Percentiles rank a stretch among this genome's conserved stretches.
Conservation (phyloP, 148 eudicot species). For the Beta vulgaris region DNA sequence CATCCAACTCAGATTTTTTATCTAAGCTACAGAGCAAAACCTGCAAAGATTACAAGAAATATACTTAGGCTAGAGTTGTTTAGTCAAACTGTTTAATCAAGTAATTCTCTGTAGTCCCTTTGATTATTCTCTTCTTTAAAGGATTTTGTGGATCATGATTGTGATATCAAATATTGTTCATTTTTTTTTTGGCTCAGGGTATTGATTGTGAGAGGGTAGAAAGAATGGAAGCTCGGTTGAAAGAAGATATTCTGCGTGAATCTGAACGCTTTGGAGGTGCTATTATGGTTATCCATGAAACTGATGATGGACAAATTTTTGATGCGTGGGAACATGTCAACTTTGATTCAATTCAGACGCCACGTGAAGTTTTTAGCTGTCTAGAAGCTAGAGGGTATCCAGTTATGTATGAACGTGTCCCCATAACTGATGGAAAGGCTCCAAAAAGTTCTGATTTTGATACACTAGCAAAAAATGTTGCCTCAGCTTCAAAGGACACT, state of each 20-base stretch:
- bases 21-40: not conserved
- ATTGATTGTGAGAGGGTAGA: slow-evolving; percentile 90
- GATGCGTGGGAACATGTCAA: slow-evolving; percentile 89
- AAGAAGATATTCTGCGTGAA: slow-evolving; percentile 84
- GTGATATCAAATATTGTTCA: not conserved
- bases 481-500: slow-evolving; percentile 74
- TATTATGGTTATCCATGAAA: slow-evolving; percentile 95
- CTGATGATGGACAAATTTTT: slow-evolving; percentile 73
- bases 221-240: slow-evolving; percentile 90
- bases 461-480: slow-evolving; percentile 63
- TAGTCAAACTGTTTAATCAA: not conserved
- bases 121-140: not conserved
- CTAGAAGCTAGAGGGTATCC: slow-evolving; percentile 75
- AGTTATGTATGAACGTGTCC: slow-evolving; percentile 91
- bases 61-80: not conserved
- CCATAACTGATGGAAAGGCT: slow-evolving; percentile 98
- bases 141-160: not conserved
- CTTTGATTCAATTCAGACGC: slow-evolving; percentile 70
- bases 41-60: not conserved
- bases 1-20: not conserved
- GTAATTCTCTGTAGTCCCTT: not conserved
- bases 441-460: slow-evolving; percentile 97
- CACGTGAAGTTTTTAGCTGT: slow-evolving; percentile 75
- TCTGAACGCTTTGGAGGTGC: slow-evolving; percentile 77
- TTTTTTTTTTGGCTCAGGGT: slow-evolving; percentile 43